Base-by-base conservation (phyloP, 164 flowering plant genomes). In the Akebia trifoliata region DNA sequence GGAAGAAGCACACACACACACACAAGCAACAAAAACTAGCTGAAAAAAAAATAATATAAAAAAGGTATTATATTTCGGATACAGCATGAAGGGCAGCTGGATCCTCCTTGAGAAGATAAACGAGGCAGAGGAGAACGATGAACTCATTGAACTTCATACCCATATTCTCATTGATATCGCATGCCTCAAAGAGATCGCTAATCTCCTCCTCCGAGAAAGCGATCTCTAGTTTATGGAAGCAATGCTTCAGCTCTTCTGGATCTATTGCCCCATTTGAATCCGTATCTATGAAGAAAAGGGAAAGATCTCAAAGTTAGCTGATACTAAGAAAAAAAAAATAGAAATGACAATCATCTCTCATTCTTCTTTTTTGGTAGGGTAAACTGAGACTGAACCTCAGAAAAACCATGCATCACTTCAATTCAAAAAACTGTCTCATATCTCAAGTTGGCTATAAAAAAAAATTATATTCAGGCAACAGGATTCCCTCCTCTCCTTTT, bases 41-140 rank as follows among this genome's bases (percentile, higher is more conserved):
- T n/a, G n/a, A 47, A 46, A 5, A 21, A 37, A 55, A n/a, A 36
- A 2, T 60, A 24, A 40, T 10, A 39, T 2, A 28, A 10, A 12
- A 49, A 2, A 4, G 11, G 10, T 29, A 39, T 18, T 11, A 29
- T 54, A 20, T 8, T 30, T 25, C 28, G 92, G 87, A 87, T 90
- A 90, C 95, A 24, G 76, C 68, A 7, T 73, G 74, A 57, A 56
- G 60, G 28, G 78, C 73, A 60, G 79, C 24, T 2, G 79, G 79
- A 53, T 80, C 81, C 52, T 86, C 87, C 85, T 84, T 81, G 49
- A 93, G 85, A 74, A 93, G 97, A 72, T 83, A 81, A 57, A 84
- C 92, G 32, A 87, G 92, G 81, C 99, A 90, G 38, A 93, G 86
- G 60, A 93, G 97, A 17, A 93, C 96, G 34, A 93, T 75, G 75